phyloP scores from a whole-genome alignment of 768 basidiomycete species.

The Naganishia friedmannii region DNA sequence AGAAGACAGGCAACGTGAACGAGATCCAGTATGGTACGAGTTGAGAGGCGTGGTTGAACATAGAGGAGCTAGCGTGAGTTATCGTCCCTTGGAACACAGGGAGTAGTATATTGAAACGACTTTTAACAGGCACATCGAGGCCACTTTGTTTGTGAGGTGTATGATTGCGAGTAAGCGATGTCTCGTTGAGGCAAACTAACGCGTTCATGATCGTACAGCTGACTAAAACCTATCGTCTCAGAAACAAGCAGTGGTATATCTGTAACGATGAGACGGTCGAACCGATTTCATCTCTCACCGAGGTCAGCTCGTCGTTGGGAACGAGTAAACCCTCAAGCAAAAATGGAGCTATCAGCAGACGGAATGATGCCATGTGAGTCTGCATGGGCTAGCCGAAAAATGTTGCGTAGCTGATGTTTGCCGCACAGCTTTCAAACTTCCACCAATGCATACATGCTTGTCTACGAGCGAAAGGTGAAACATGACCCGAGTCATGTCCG shows the following conservation, averaged over 20 bases:
- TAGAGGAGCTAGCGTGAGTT: conserved; percentile 87
- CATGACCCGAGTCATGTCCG: background rate
- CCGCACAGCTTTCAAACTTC: conserved; percentile 51
- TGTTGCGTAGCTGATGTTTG: conserved; percentile 30
- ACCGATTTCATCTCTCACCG: background rate
- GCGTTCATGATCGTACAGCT: background rate
- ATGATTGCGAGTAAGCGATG: conserved; percentile 41
- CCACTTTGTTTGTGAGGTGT: conserved; percentile 47
- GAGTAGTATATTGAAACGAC: conserved; percentile 65
- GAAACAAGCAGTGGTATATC: conserved; percentile 74
- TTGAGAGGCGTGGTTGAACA: conserved; percentile 81
- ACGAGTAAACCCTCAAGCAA: background rate
- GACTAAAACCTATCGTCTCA: conserved; percentile 43
- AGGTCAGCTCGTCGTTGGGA: background rate
- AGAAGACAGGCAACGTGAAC: background rate
- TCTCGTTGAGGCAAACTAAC: background rate
- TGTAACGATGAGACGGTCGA: conserved; percentile 79
- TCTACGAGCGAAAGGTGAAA: conserved; percentile 65
- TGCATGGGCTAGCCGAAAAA: background rate
- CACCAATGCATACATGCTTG: conserved; percentile 91
- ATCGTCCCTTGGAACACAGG: conserved; percentile 72
- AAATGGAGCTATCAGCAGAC: background rate
- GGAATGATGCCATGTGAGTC: conserved; percentile 2
- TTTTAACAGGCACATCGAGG: conserved; percentile 47
- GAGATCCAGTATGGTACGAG: conserved; percentile 61